Evolutionary conservation across 352 stramenopile species (phyloP).

Genomic region (Nothophytophthora sp.): DNA sequence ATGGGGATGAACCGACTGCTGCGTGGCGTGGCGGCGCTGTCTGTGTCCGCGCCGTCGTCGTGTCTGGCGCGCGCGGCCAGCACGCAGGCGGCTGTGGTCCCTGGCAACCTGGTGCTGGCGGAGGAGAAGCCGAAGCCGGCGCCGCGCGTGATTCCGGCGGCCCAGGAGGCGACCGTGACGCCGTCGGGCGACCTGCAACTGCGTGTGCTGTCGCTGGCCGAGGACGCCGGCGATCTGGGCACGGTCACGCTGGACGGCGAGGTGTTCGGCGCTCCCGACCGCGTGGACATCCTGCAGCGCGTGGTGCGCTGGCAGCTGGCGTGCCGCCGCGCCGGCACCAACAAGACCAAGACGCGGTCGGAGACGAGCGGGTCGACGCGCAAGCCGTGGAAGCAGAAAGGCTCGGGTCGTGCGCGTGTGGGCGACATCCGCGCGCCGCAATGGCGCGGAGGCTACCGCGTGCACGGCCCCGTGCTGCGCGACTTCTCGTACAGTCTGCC

Average conservation of each 20-base stretch:
- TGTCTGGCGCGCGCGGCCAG: slow-evolving; percentile 35
- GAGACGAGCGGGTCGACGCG: slow-evolving; percentile 87
- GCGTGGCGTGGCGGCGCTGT: slow-evolving; percentile 55
- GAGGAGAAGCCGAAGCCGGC: slow-evolving; percentile 68
- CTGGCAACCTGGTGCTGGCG: slow-evolving; percentile 70
- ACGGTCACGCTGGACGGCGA: slow-evolving; percentile 60
- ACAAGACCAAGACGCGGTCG: slow-evolving; percentile 89
- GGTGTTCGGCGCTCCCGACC: slow-evolving; percentile 77
- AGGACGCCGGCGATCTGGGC: slow-evolving; percentile 37
- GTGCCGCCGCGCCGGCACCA: slow-evolving; percentile 79
- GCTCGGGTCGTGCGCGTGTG: slow-evolving; percentile 82
- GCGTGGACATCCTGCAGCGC: slow-evolving; percentile 87
- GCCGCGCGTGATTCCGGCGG: slow-evolving; percentile 63
- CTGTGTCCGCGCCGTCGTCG: slow-evolving; percentile 42
- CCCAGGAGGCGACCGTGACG: slow-evolving; percentile 59
- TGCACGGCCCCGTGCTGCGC: slow-evolving; percentile 83
- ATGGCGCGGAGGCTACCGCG: slow-evolving; percentile 84
- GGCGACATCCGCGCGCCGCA: slow-evolving; percentile 85
- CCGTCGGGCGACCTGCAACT: slow-evolving; percentile 62
- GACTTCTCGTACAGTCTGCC: slow-evolving; percentile 88
- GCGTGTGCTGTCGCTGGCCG: slow-evolving; percentile 63
- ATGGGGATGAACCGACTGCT: slow-evolving; percentile 62
- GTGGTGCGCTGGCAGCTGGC: slow-evolving; percentile 89
- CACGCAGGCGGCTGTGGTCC: slow-evolving; percentile 27
- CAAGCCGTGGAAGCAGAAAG: slow-evolving; percentile 91